Conservation (phyloP, 2,329 filamentous ascomycete genomes). For the Cryphonectria naterciae region DNA sequence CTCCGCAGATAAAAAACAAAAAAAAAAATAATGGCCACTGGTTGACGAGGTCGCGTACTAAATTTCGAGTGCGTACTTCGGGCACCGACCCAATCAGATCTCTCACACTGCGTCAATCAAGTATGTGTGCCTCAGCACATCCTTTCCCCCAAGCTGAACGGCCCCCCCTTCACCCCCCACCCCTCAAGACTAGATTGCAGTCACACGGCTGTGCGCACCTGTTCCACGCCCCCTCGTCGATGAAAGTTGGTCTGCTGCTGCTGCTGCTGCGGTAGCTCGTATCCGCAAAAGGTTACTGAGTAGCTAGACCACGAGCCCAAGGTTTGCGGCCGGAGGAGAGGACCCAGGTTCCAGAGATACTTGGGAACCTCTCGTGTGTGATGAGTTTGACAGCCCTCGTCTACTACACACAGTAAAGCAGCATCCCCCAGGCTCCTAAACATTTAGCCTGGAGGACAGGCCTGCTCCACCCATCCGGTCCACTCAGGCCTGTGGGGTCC, state of each 20-base stretch:
- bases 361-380: neutral
- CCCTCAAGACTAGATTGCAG: constrained; percentile 16
- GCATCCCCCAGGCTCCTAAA: constrained; percentile 33
- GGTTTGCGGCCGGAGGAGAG: neutral
- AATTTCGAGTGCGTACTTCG: constrained; percentile 2
- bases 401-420: constrained; percentile 29
- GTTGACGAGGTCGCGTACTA: constrained; percentile 7
- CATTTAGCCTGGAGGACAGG: constrained; percentile 48
- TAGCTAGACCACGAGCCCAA: neutral
- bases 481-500: neutral
- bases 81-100: constrained; percentile 22
- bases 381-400: constrained; percentile 19
- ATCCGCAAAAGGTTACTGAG: neutral
- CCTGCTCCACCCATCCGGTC: constrained; percentile 39
- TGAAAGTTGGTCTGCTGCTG: constrained; percentile 10
- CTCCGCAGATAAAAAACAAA: neutral
- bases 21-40: neutral
- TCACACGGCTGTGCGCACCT: constrained; percentile 23
- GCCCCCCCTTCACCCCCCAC: constrained; percentile 9
- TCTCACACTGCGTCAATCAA: constrained; percentile 1
- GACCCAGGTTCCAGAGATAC: neutral
- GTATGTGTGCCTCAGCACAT: constrained; percentile 12
- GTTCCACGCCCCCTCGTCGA: constrained; percentile 12
- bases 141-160: constrained; percentile 22
- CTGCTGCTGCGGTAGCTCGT: neutral